Percentiles rank a stretch among this genome's conserved stretches.
phyloP scores from a whole-genome alignment of 306 rosid genomes.

The Fragaria vesca region DNA sequence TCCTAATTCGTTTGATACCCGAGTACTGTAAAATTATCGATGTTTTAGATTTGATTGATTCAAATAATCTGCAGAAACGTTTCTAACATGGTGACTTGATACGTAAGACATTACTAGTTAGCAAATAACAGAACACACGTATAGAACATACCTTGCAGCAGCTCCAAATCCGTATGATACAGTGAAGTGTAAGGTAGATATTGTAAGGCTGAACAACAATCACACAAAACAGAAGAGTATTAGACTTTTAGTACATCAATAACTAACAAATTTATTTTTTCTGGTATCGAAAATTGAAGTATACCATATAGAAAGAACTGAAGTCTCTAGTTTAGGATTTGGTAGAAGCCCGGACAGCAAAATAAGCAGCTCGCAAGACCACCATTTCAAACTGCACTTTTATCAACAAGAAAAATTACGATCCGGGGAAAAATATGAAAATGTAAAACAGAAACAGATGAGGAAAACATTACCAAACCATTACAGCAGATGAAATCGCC shows the following conservation, averaged over 20 bases:
- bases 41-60: background rate
- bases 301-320: conserved; percentile 68
- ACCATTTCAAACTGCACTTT: conserved; percentile 57
- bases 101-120: background rate
- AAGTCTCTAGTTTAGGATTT: conserved; percentile 63
- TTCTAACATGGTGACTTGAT: background rate
- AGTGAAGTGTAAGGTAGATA: conserved; percentile 59
- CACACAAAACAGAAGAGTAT: background rate
- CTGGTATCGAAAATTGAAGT: background rate
- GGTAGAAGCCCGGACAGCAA: conserved; percentile 58
- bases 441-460: background rate
- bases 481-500: conserved; percentile 63
- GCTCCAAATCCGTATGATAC: conserved; percentile 60
- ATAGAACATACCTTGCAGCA: conserved; percentile 49
- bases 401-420: background rate
- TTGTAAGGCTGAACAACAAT: conserved; percentile 41
- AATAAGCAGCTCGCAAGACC: conserved; percentile 60
- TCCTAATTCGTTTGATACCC: conserved; percentile 68
- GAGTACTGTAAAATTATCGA: conserved; percentile 39
- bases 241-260: background rate
- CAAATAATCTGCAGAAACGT: background rate
- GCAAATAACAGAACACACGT: too few relatives aligned
- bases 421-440: background rate
- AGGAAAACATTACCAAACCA: conserved; percentile 55
- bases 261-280: background rate